Base-by-base conservation (phyloP, 1,139 yeast species). In the Suhomyces panamericanus region DNA sequence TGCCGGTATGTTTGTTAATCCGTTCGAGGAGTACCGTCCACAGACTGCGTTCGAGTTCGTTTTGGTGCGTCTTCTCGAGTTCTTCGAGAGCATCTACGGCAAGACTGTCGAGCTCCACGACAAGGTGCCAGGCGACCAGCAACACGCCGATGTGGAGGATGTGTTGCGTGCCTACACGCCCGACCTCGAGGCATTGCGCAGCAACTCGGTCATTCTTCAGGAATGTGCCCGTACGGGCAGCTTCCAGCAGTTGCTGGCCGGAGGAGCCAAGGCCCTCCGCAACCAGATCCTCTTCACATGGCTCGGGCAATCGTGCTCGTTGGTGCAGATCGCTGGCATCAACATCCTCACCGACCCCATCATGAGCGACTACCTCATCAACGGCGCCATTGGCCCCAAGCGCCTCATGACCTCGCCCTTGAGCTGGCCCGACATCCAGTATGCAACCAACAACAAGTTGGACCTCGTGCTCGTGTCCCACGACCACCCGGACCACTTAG, bases 401-500 rank as follows among this genome's bases (percentile, higher is more conserved):
- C 70, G 98, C 52, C 78, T 91, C 20, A 76, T 85, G 0, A 82
- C 83, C 17, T 70, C 88, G 11, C 96, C 97, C 0, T 78, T 89
- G 66, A 53, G 70, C 14, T 61, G 85, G 12, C 76, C 77, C 1
- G 83, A 84, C 17, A 73, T 89, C n/a, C 83, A 87, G 3, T 59
- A 62, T 43, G 77, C 78, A 12, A 67, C 77, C 12, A 64, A 69
- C 44, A 56, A 64, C 43, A 66, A 70, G 14, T 80, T 93, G 1
- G 83, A 89, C 54, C 78, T 84, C 46, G 83, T 89, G 2, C 61
- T 91, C 28, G 96, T 91, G 0, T 86, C 96, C 1, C 98, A 91
- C 63, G 95, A 91, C 60, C 98, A 91, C 58, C 98, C 97, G 0
- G 98, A 91, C 62, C 98, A 91, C 67, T 67, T 91, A 39, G 97